Base-by-base conservation (phyloP, 257 asterid species). In the Lithospermum erythrorhizon region DNA sequence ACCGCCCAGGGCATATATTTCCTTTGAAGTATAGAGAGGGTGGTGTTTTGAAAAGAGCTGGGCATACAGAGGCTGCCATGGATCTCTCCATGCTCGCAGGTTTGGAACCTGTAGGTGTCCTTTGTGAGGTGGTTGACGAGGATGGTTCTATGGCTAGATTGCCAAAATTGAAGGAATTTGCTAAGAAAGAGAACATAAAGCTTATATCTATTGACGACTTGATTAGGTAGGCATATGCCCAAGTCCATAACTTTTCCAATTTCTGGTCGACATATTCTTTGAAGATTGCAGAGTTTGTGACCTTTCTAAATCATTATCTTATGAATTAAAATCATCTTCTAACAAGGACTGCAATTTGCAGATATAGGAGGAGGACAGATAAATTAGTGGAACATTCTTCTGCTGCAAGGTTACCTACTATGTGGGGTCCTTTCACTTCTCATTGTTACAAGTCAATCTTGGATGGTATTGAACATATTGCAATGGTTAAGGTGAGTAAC, bases 71-170 rank as follows among this genome's bases (percentile, higher is more conserved):
- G 82, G 98, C 98, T 57, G 85, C 98, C 29, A 84, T 93, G 53
- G 98, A 93, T 70, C 97, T 93, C 62, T 67, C 95, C 48, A 35
- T 74, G 79, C 84, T 91, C 51, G 98, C 98, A 57, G 96, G 96
- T 18, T 78, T 81, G 52, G 98, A 76, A 4, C 86, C 96, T 60
- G 90, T 82, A 59, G 95, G 91, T 49, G 97, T 88, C 71, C 65
- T 93, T 60, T 88, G 95, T 66, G 98, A 93, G 81, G 71, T 93
- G 69, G 98, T 93, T 55, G 98, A 86, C 64, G 97, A 93, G 61
- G 98, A 93, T 73, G 98, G 98, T 69, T 93, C 98, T 51, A 93
- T 93, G 98, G 98, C 98, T 59, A 82, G 98, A 56, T 71, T 93
- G 53, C 97, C 98, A 21, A 84, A 59, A 77, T 95, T 93, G 66